A percentile compares a stretch with the other conserved stretches of the same genome.
Evolutionary conservation across 805 yeast species (phyloP).

Genomic region (Starmerella vitae): DNA sequence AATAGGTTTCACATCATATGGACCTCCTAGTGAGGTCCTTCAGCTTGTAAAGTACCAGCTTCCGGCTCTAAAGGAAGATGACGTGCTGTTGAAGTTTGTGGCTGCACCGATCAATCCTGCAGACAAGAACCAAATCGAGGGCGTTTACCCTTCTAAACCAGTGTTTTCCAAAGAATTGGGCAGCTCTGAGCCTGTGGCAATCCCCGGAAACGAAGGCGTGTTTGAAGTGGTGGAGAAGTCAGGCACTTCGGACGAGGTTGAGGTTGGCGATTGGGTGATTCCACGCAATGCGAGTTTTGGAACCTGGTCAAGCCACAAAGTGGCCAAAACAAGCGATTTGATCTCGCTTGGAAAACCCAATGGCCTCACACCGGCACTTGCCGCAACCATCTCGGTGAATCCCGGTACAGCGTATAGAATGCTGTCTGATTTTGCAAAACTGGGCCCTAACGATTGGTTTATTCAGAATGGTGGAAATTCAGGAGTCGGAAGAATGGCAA

Average conservation of each 20-base stretch:
- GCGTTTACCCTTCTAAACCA: constrained; percentile 73
- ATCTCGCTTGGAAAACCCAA: constrained; percentile 42
- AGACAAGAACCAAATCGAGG: constrained; percentile 73
- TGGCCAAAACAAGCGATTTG: constrained; percentile 40
- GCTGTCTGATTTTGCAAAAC: constrained; percentile 54
- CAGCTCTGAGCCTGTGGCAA: constrained; percentile 54
- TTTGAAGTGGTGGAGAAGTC: constrained; percentile 57
- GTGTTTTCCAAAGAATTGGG: constrained; percentile 36
- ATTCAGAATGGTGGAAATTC: constrained; percentile 95
- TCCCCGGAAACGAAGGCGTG: constrained; percentile 90
- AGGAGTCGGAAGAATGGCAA: constrained; percentile 83
- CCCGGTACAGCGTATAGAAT: constrained; percentile 86
- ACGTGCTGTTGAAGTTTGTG: constrained; percentile 50
- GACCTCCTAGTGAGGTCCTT: constrained; percentile 34
- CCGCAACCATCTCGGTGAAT: constrained; percentile 83
- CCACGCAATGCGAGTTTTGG: constrained; percentile 72
- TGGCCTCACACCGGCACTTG: constrained; percentile 31
- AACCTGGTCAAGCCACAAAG: constrained; percentile 80
- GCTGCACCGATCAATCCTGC: constrained; percentile 87
- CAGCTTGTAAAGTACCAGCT: constrained; percentile 29
- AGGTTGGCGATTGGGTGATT: constrained; percentile 74
- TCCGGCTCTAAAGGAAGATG: constrained; percentile 23
- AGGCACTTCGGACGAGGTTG: constrained; percentile 24
- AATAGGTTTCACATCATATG: constrained; percentile 53
- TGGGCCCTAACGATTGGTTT: constrained; percentile 67